A percentile compares a stretch with the other conserved stretches of the same genome.
Conservation (phyloP, 139 green algal species). For the Chlorella vulgaris region DNA sequence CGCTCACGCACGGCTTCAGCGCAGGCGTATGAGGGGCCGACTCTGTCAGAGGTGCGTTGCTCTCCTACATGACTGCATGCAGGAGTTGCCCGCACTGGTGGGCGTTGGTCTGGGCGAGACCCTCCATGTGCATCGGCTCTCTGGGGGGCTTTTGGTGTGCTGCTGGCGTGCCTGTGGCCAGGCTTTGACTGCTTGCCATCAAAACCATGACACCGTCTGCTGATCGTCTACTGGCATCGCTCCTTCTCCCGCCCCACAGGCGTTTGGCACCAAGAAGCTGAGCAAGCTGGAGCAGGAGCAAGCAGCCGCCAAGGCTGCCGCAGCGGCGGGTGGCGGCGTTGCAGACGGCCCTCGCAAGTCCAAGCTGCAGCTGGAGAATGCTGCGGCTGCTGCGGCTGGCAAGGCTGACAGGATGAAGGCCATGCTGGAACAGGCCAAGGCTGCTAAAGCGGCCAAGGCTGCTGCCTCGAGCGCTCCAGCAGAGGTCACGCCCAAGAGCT, state of each 20-base stretch:
- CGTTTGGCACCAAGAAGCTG: background rate
- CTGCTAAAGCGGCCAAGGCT: background rate
- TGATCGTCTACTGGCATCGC: no score
- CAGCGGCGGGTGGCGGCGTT: background rate
- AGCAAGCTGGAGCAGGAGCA: conserved; percentile 29
- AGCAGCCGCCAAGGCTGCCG: conserved; percentile 6
- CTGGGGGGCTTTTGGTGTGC: no score
- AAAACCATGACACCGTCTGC: no score
- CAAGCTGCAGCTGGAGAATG: conserved; percentile 38
- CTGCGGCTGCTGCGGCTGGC: conserved; percentile 1
- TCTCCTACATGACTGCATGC: background rate
- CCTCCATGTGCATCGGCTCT: no score
- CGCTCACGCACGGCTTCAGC: no score
- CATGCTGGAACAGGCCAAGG: conserved; percentile 2
- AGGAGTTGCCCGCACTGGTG: background rate
- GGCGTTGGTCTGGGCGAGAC: no score
- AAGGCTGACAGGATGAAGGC: background rate
- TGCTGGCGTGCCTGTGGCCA: no score
- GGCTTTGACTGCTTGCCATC: no score
- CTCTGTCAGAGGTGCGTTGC: background rate
- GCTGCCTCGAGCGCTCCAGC: background rate
- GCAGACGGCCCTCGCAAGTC: conserved; percentile 5
- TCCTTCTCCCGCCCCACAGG: no score
- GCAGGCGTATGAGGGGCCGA: background rate
- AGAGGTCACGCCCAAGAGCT: no score